Percentiles rank a stretch among this genome's conserved stretches.
Conservation (phyloP, 768 basidiomycete species). For the Termitomyces sp. region DNA sequence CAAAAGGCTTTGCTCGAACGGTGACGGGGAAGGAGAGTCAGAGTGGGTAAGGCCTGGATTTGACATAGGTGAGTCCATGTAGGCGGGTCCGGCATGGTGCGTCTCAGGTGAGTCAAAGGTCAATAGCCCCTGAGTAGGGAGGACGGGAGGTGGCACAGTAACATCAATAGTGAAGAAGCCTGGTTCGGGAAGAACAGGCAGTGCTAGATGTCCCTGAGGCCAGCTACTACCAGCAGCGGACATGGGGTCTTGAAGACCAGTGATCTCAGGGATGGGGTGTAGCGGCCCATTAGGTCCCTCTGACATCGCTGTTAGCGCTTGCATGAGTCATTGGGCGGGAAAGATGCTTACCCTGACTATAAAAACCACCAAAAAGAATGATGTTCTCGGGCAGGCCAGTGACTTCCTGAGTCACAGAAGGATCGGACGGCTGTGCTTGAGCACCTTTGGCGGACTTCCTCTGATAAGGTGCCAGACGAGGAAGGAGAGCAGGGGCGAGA, state of each 20-base stretch:
- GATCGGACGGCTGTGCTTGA: not conserved
- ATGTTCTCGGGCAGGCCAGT: not conserved
- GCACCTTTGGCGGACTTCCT: not conserved
- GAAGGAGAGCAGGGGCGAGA: constrained; percentile 22
- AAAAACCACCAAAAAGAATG: not conserved
- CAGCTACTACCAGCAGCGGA: not conserved
- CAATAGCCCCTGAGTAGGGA: constrained; percentile 4
- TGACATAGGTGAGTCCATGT: constrained; percentile 2
- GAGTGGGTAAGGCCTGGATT: constrained; percentile 10
- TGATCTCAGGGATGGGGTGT: not conserved
- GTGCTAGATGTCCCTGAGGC: constrained; percentile 1
- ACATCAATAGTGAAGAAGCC: constrained; percentile 10
- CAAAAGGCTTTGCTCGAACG: not conserved
- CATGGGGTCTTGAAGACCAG: not conserved
- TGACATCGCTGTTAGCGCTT: not conserved
- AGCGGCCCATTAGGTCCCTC: not conserved
- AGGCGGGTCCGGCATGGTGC: not conserved
- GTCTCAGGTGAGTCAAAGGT: constrained; percentile 9
- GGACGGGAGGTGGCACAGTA: not conserved
- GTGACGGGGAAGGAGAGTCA: constrained; percentile 9
- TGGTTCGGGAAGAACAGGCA: constrained; percentile 1
- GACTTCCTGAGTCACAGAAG: not conserved
- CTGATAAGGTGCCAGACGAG: constrained; percentile 4
- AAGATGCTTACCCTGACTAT: not conserved
- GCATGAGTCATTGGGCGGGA: not conserved